Evolutionary conservation across 306 rosid genomes (phyloP).

Genomic region (Vicia sativa): DNA sequence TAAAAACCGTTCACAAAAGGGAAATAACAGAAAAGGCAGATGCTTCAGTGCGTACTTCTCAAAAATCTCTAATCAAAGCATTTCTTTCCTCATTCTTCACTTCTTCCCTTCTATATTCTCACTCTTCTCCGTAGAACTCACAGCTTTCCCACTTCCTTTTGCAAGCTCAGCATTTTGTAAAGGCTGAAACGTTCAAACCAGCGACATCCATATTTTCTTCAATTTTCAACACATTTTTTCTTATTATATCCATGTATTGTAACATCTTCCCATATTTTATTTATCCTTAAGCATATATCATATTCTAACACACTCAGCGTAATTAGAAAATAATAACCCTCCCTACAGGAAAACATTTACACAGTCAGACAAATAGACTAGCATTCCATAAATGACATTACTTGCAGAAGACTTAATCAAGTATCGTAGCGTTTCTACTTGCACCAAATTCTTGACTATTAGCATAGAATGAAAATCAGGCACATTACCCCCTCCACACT

Average conservation of each 20-base stretch:
- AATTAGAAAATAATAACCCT: not conserved
- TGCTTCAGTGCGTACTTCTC: not conserved
- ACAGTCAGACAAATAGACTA: not conserved
- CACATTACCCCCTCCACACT: not conserved
- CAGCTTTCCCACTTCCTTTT: not conserved
- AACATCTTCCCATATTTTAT: not conserved
- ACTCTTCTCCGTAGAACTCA: not conserved
- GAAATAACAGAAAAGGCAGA: not conserved
- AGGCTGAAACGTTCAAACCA: not conserved
- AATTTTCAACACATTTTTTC: not conserved
- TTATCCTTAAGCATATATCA: not conserved
- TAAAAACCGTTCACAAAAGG: slow-evolving; percentile 26
- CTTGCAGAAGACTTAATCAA: slow-evolving; percentile 10
- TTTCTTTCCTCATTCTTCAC: not conserved
- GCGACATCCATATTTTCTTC: not conserved
- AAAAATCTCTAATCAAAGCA: not conserved
- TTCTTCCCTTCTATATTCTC: slow-evolving; percentile 6
- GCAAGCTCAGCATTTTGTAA: not conserved
- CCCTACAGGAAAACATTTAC: not conserved
- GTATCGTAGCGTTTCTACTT: not conserved
- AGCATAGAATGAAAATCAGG: not conserved
- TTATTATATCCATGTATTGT: slow-evolving; percentile 10
- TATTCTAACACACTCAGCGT: not conserved
- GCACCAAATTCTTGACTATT: slow-evolving; percentile 5
- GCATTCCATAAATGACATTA: slow-evolving; percentile 15